Percentiles rank a stretch among this genome's conserved stretches.
Evolutionary conservation across 331 rosid species (phyloP).

Genomic region (Quercus phellos): DNA sequence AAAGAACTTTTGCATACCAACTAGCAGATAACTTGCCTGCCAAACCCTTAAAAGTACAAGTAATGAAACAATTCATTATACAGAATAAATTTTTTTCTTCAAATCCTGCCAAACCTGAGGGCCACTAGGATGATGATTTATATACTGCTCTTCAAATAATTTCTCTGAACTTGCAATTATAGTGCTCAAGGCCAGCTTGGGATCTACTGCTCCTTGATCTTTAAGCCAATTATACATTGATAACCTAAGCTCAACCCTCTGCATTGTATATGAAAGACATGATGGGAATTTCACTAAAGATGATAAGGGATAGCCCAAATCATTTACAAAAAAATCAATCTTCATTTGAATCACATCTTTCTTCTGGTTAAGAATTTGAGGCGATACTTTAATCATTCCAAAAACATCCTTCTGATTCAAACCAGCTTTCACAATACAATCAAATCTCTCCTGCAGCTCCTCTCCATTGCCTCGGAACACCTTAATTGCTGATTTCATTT

Average conservation of each 20-base stretch:
- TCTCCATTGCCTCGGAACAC: conserved; percentile 63
- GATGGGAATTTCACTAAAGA: conserved; percentile 48
- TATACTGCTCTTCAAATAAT: conserved; percentile 32
- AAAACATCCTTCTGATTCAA: conserved; percentile 40
- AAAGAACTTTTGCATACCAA: background rate
- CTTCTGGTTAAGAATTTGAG: conserved; percentile 62
- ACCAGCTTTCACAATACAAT: conserved; percentile 62
- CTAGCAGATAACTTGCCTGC: background rate
- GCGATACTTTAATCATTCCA: conserved; percentile 47
- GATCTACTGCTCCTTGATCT: conserved; percentile 35
- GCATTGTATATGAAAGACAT: conserved; percentile 38
- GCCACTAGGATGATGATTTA: conserved; percentile 65
- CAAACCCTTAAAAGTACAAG: background rate
- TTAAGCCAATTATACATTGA: conserved; percentile 66
- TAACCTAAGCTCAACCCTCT: conserved; percentile 55
- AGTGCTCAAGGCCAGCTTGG: conserved; percentile 51
- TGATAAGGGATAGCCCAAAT: conserved; percentile 56
- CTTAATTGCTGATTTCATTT: conserved; percentile 41
- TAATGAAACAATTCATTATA: background rate
- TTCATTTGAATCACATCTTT: conserved; percentile 41
- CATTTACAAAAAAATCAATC: conserved; percentile 51
- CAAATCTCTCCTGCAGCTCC: conserved; percentile 71
- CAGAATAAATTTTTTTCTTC: conserved; percentile 34
- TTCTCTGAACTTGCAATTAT: conserved; percentile 46
- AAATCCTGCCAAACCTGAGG: conserved; percentile 62